Percentiles rank a stretch among this genome's conserved stretches.
phyloP scores from a whole-genome alignment of 495 filamentous ascomycete genomes.

The Trichoderma orchidacearum region DNA sequence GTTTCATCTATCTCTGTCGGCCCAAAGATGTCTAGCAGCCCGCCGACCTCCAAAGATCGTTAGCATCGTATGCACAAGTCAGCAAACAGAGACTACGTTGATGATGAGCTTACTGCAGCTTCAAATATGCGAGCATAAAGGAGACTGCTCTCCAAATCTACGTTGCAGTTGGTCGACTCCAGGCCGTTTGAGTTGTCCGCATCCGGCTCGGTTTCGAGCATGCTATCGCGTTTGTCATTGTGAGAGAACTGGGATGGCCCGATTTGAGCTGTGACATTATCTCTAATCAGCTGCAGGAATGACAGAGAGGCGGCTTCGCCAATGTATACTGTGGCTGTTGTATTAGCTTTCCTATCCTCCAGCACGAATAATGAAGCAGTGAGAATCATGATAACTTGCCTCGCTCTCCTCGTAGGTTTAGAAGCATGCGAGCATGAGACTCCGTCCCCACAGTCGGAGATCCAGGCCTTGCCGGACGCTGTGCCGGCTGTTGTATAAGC shows the following conservation, averaged over 20 bases:
- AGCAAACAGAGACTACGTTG: background rate
- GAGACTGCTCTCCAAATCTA: background rate
- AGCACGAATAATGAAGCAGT: no score
- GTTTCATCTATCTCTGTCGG: background rate
- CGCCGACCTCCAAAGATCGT: constrained; percentile 2
- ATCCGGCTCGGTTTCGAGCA: constrained; percentile 5
- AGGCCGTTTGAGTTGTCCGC: background rate
- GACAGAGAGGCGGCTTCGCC: constrained; percentile 6
- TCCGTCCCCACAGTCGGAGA: background rate
- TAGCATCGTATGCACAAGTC: background rate
- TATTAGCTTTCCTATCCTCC: background rate
- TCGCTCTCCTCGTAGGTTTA: constrained; percentile 3
- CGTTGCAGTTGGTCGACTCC: background rate
- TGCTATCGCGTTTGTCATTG: constrained; percentile 3
- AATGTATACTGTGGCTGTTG: constrained; percentile 5
- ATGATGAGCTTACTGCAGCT: background rate
- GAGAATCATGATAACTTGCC: background rate
- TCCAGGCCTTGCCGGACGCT: background rate
- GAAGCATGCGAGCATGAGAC: constrained; percentile 1
- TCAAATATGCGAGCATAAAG: background rate
- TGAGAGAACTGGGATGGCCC: constrained; percentile 7
- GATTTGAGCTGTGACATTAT: constrained; percentile 3
- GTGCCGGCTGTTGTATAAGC: background rate
- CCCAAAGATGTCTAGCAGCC: constrained; percentile 3
- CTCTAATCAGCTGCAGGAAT: constrained; percentile 7